A percentile compares a stretch with the other conserved stretches of the same genome.
These are phyloP conservation scores for Rubroshorea leprosula DNA, from an alignment of 345 rosid species.

Conservation along the genomic window DNA sequence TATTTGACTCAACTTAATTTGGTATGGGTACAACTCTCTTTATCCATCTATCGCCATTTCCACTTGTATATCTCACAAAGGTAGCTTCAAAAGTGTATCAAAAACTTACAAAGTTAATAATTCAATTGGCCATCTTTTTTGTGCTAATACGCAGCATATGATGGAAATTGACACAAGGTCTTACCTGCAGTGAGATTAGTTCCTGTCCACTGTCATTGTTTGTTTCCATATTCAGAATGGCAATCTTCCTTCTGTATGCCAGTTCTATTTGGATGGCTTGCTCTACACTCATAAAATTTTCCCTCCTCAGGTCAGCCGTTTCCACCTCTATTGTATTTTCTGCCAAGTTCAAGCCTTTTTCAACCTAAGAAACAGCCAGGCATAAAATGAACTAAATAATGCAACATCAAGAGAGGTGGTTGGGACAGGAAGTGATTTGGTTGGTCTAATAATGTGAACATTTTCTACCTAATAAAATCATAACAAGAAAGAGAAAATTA, in stretches of 20 bases:
- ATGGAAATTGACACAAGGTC: neutral
- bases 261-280: slow-evolving; percentile 23
- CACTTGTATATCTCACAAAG: neutral
- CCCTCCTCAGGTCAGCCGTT: slow-evolving; percentile 9
- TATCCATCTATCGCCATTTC: too few species aligned
- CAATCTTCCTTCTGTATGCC: slow-evolving; percentile 19
- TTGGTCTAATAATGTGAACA: too few species aligned
- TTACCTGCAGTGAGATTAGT: slow-evolving; percentile 13
- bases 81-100: neutral
- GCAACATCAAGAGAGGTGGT: too few species aligned
- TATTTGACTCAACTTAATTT: too few species aligned
- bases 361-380: too few species aligned
- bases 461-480: too few species aligned
- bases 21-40: too few species aligned
- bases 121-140: neutral
- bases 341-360: too few species aligned
- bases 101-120: neutral
- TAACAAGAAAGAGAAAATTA: too few species aligned
- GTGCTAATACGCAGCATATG: neutral
- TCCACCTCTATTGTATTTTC: neutral
- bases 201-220: neutral
- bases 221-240: neutral
- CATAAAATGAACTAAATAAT: too few species aligned
- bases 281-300: slow-evolving; percentile 2
- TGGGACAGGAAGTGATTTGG: too few species aligned